Conservation (phyloP, 306 rosid genomes). For the Vachellia pachyceras region DNA sequence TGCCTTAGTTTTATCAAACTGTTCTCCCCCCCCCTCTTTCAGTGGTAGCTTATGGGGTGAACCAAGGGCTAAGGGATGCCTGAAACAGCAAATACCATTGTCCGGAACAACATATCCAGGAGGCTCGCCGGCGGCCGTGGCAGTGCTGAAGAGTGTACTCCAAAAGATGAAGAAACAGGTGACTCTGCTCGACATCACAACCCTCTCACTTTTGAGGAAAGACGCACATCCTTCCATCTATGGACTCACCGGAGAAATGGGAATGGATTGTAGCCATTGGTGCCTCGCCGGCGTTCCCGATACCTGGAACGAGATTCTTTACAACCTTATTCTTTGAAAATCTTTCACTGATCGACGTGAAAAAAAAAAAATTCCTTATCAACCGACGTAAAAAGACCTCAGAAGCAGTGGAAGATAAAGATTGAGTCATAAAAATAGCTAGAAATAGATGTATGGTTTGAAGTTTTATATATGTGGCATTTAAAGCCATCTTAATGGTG, state of each 20-base stretch:
- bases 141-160: constrained; percentile 63
- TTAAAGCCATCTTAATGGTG: neutral
- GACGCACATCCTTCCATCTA: constrained; percentile 90
- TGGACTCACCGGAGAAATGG: constrained; percentile 57
- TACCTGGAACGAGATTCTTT: constrained; percentile 84
- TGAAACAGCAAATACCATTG: constrained; percentile 60
- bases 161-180: constrained; percentile 61
- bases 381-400: too few species aligned
- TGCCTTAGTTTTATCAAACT: neutral
- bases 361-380: too few species aligned
- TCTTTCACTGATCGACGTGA: too few species aligned
- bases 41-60: constrained; percentile 85
- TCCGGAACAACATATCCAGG: constrained; percentile 71
- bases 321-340: constrained; percentile 55
- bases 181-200: constrained; percentile 73
- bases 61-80: constrained; percentile 67
- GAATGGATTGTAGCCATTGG: constrained; percentile 93
- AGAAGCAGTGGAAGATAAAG: neutral
- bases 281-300: constrained; percentile 95
- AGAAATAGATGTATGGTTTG: neutral
- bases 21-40: neutral
- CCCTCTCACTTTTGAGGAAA: constrained; percentile 76
- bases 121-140: constrained; percentile 68
- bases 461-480: too few species aligned
- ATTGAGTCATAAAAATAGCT: neutral